These are phyloP conservation scores for Geotrichum candidum DNA, from an alignment of 1,139 yeast species.

Conservation along the genomic window DNA sequence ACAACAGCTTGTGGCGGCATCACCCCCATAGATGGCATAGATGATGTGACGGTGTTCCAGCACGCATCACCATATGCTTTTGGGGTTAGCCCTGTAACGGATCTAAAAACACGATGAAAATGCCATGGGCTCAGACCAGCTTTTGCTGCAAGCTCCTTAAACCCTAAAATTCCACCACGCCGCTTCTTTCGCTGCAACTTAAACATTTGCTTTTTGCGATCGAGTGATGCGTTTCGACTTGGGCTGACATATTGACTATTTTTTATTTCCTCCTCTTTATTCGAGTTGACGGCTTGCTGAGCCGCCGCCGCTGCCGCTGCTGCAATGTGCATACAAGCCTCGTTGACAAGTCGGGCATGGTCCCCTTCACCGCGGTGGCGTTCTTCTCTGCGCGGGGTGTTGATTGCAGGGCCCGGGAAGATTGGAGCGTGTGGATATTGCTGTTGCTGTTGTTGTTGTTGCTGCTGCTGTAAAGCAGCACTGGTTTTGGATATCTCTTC, in stretches of 20 bases:
- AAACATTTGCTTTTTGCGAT: slow-evolving; percentile 19
- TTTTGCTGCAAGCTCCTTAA: slow-evolving; percentile 80
- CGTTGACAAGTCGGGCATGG: slow-evolving; percentile 64
- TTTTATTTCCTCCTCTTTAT: slow-evolving; percentile 22
- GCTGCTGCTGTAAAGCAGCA: neutral
- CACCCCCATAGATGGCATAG: slow-evolving; percentile 28
- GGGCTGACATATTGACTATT: slow-evolving; percentile 17
- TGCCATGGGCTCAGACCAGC: slow-evolving; percentile 90
- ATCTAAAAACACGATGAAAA: slow-evolving; percentile 81
- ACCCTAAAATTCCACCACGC: slow-evolving; percentile 84
- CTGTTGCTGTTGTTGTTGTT: no score
- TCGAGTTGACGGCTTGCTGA: slow-evolving; percentile 30
- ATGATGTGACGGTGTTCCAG: slow-evolving; percentile 54
- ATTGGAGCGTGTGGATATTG: neutral
- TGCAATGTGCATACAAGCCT: slow-evolving; percentile 81
- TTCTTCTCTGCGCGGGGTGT: slow-evolving; percentile 7
- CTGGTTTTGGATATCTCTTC: neutral
- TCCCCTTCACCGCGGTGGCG: slow-evolving; percentile 36
- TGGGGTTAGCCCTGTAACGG: slow-evolving; percentile 83
- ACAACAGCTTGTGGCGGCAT: slow-evolving; percentile 21
- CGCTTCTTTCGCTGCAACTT: slow-evolving; percentile 47
- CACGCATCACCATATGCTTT: slow-evolving; percentile 86
- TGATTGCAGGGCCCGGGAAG: neutral
- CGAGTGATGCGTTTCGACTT: slow-evolving; percentile 11
- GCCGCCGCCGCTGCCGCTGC: slow-evolving; percentile 66